phyloP scores from a whole-genome alignment of 169 alveolate species.

The Condylostoma magnum region DNA sequence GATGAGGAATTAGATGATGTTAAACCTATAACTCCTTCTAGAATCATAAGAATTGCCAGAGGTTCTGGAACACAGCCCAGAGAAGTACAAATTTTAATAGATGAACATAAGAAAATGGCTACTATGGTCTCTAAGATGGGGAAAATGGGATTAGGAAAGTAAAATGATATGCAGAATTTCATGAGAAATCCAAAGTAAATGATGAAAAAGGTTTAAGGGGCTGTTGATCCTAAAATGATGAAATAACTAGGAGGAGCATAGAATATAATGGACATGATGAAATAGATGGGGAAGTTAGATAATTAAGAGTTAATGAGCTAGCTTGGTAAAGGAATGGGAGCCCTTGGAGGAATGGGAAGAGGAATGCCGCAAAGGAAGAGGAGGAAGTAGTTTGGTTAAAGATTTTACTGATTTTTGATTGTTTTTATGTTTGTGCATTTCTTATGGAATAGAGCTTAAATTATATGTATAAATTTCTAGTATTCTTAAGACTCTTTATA shows the following conservation, averaged over 20 bases:
- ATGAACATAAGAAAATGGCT: slow-evolving; percentile 94
- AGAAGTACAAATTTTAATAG: slow-evolving; percentile 92
- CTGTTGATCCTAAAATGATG: slow-evolving; percentile 95
- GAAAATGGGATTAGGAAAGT: slow-evolving; percentile 91
- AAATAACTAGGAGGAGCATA: slow-evolving; percentile 96
- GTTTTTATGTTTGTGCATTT: too few species aligned
- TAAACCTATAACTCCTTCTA: slow-evolving; percentile 85
- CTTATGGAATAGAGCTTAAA: too few species aligned
- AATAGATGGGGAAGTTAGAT: slow-evolving; percentile 80
- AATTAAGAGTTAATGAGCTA: slow-evolving; percentile 55
- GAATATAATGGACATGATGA: slow-evolving; percentile 92
- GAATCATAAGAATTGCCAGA: slow-evolving; percentile 92
- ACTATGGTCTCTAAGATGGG: slow-evolving; percentile 98
- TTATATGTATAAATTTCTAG: too few species aligned
- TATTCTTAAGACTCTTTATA: too few species aligned
- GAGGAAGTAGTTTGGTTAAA: too few species aligned
- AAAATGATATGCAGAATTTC: slow-evolving; percentile 83
- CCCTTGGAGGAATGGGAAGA: too few species aligned
- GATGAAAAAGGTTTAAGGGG: slow-evolving; percentile 91
- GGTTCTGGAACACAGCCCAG: slow-evolving; percentile 94
- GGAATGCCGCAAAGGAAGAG: too few species aligned
- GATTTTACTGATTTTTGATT: too few species aligned
- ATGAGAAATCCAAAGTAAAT: slow-evolving; percentile 95
- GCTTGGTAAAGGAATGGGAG: background rate
- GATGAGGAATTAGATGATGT: slow-evolving; percentile 93